A percentile compares a stretch with the other conserved stretches of the same genome.
These are phyloP conservation scores for Cyberlindnera saturnus DNA, from an alignment of 805 yeast genomes.

Conservation along the genomic window DNA sequence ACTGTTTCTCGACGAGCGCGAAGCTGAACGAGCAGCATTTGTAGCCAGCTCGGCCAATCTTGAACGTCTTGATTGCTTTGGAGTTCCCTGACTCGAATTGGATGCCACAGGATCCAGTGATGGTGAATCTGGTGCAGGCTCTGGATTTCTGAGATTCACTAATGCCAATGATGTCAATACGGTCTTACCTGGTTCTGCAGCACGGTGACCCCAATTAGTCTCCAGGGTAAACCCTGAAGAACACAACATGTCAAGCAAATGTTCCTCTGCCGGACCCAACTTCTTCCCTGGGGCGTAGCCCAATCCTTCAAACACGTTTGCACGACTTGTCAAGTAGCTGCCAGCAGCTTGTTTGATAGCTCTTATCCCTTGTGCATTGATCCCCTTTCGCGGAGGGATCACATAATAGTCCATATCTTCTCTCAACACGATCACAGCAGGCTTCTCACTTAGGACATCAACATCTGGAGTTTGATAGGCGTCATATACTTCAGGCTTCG, in stretches of 20 bases:
- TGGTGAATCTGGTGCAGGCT: slow-evolving; percentile 26
- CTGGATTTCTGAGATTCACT: slow-evolving; percentile 44
- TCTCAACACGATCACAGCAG: slow-evolving; percentile 84
- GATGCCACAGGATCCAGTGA: slow-evolving; percentile 37
- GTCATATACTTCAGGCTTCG: slow-evolving; percentile 33
- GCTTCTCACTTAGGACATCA: slow-evolving; percentile 68
- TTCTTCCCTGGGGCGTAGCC: slow-evolving; percentile 51
- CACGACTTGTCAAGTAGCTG: slow-evolving; percentile 48
- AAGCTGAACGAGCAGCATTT: slow-evolving; percentile 46
- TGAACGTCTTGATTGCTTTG: slow-evolving; percentile 38
- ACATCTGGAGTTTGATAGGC: slow-evolving; percentile 42
- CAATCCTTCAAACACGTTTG: slow-evolving; percentile 72
- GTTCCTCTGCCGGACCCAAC: slow-evolving; percentile 89
- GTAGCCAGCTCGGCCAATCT: slow-evolving; percentile 59
- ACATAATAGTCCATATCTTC: slow-evolving; percentile 94
- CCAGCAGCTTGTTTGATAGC: slow-evolving; percentile 72
- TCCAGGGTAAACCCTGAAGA: slow-evolving; percentile 69
- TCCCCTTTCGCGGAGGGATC: slow-evolving; percentile 64
- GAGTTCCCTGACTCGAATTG: slow-evolving; percentile 14
- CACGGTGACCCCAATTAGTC: slow-evolving; percentile 83
- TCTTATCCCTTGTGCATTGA: slow-evolving; percentile 53
- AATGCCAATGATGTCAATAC: slow-evolving; percentile 81
- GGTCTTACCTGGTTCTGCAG: slow-evolving; percentile 81
- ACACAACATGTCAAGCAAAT: slow-evolving; percentile 89
- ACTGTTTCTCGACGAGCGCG: slow-evolving; percentile 29